Evolutionary conservation across 176 grass and related monocot species (phyloP).

Genomic region (Carex kokanica): DNA sequence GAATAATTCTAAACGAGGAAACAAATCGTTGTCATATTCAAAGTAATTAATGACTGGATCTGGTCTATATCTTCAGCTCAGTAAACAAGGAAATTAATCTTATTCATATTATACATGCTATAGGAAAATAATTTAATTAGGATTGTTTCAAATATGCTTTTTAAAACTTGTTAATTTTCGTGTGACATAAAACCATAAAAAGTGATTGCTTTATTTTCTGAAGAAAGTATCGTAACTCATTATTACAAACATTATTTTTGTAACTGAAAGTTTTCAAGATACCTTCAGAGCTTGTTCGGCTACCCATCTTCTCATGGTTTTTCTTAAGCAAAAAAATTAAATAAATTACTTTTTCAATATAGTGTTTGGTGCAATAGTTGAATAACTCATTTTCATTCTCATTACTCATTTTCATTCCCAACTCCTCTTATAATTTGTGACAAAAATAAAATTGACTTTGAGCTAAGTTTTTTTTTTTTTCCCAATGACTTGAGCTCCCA

Average conservation of each 20-base stretch:
- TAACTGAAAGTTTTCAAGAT: neutral
- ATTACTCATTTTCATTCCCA: too few relatives aligned
- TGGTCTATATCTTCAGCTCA: neutral
- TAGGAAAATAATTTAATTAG: neutral
- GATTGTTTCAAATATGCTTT: neutral
- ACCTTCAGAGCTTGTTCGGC: neutral
- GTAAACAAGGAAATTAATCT: neutral
- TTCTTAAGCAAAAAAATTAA: too few relatives aligned
- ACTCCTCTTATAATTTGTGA: too few relatives aligned
- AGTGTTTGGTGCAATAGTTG: too few relatives aligned
- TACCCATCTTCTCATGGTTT: too few relatives aligned
- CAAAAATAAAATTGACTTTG: too few relatives aligned
- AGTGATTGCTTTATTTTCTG: neutral
- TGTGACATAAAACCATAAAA: neutral
- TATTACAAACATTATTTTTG: neutral
- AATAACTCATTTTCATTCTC: too few relatives aligned
- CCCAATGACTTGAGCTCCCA: too few relatives aligned
- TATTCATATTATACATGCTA: neutral
- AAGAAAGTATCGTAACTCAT: neutral
- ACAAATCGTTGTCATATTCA: neutral
- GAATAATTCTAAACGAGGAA: neutral
- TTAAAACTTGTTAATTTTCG: neutral
- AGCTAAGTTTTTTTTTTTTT: too few relatives aligned
- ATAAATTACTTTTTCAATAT: too few relatives aligned
- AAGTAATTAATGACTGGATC: neutral